These are phyloP conservation scores for Litchi chinensis DNA, from an alignment of 345 rosid genomes.

Conservation along the genomic window DNA sequence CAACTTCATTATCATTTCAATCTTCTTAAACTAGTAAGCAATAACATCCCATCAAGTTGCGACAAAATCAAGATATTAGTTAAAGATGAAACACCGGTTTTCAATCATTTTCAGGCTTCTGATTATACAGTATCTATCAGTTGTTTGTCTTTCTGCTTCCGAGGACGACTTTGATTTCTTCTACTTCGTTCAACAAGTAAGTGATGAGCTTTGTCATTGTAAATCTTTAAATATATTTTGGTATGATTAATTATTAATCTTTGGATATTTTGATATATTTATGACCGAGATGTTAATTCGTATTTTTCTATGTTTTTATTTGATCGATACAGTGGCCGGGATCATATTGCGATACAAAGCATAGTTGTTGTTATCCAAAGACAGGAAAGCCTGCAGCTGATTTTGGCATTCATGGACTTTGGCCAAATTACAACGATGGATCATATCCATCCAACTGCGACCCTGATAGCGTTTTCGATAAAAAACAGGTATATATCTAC, in stretches of 20 bases:
- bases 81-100: slow-evolving; percentile 27
- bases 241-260: background rate
- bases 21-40: background rate
- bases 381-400: slow-evolving; percentile 80
- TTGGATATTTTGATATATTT: background rate
- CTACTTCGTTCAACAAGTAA: slow-evolving; percentile 83
- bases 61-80: background rate
- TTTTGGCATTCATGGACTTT: slow-evolving; percentile 91
- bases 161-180: slow-evolving; percentile 83
- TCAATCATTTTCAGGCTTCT: slow-evolving; percentile 40
- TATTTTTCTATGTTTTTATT: background rate
- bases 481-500: slow-evolving; percentile 51
- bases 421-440: slow-evolving; percentile 86
- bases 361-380: slow-evolving; percentile 75
- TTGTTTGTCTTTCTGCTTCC: slow-evolving; percentile 34
- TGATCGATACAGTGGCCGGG: slow-evolving; percentile 78
- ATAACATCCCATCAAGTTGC: background rate
- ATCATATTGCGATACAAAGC: slow-evolving; percentile 69
- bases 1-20: background rate
- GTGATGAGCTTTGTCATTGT: background rate
- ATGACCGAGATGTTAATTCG: background rate
- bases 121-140: slow-evolving; percentile 47
- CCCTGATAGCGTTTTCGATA: slow-evolving; percentile 45
- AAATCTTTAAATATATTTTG: background rate
- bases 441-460: slow-evolving; percentile 66